Evolutionary conservation across 1,139 yeast genomes (phyloP).

Genomic region (Blastobotrys aristatus): DNA sequence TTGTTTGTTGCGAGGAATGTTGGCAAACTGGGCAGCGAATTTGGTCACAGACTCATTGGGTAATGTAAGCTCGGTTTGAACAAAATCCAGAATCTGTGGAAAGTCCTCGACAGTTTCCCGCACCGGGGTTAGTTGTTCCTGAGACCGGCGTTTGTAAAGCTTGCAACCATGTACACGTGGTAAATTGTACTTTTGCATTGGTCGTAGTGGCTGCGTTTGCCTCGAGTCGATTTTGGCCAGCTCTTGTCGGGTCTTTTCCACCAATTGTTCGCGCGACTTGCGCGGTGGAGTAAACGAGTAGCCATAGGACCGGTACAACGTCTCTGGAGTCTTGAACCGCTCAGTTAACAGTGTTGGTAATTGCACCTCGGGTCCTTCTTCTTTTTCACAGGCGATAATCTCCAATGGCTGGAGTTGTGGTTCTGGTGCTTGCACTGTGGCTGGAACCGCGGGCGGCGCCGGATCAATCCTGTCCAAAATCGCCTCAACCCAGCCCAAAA

Average conservation of each 20-base stretch:
- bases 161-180: slow-evolving; percentile 6
- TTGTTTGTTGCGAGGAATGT: slow-evolving; percentile 1
- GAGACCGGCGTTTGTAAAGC: background rate
- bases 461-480: background rate
- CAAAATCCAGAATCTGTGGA: background rate
- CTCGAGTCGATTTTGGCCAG: background rate
- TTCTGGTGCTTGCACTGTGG: background rate
- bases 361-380: background rate
- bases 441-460: background rate
- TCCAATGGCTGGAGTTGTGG: background rate
- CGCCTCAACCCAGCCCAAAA: background rate
- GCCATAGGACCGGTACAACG: background rate
- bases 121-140: background rate
- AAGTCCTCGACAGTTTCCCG: background rate
- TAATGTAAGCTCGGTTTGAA: background rate
- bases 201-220: background rate
- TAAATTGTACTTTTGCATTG: background rate
- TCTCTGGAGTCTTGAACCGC: background rate
- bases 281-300: background rate
- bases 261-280: background rate
- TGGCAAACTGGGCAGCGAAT: background rate
- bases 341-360: background rate
- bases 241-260: background rate
- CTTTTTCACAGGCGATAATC: no score
- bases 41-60: background rate